Conservation (phyloP, 129 eudicot species). For the Ambrosia trifida region DNA sequence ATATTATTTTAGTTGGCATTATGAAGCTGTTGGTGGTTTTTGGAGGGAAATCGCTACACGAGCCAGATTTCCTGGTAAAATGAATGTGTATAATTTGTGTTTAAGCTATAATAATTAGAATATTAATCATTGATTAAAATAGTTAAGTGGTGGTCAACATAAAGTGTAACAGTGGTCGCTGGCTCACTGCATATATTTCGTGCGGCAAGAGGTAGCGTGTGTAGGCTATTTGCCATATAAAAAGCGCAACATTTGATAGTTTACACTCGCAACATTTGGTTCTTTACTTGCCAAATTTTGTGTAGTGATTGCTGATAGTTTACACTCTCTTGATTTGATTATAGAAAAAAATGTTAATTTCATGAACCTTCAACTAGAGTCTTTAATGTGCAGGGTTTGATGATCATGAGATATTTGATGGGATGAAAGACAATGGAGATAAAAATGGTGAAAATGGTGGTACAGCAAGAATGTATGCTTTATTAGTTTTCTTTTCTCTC, state of each 20-base stretch:
- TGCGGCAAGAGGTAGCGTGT: neutral
- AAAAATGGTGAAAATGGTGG: conserved; percentile 48
- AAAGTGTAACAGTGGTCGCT: conserved; percentile 11
- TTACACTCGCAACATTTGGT: neutral
- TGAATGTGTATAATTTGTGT: neutral
- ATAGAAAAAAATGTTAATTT: too few relatives aligned
- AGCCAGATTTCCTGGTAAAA: conserved; percentile 74
- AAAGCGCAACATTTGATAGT: too few relatives aligned
- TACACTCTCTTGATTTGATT: too few relatives aligned
- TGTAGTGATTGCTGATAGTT: conserved; percentile 29
- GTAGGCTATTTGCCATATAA: neutral
- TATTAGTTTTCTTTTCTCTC: conserved; percentile 5
- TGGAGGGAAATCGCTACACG: conserved; percentile 85
- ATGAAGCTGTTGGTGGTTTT: conserved; percentile 73
- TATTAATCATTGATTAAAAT: conserved; percentile 29
- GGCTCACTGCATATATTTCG: neutral
- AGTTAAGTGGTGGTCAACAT: conserved; percentile 98
- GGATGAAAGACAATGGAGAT: conserved; percentile 59
- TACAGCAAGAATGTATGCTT: conserved; percentile 33
- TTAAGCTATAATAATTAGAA: conserved; percentile 9
- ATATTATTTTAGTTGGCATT: too few relatives aligned
- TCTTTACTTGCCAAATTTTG: neutral
- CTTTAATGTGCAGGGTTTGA: too few relatives aligned
- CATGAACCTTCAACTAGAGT: too few relatives aligned
- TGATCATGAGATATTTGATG: too few relatives aligned